Conservation (phyloP, 192 early-diverging fungal genomes). For the Entomortierella parvispora region DNA sequence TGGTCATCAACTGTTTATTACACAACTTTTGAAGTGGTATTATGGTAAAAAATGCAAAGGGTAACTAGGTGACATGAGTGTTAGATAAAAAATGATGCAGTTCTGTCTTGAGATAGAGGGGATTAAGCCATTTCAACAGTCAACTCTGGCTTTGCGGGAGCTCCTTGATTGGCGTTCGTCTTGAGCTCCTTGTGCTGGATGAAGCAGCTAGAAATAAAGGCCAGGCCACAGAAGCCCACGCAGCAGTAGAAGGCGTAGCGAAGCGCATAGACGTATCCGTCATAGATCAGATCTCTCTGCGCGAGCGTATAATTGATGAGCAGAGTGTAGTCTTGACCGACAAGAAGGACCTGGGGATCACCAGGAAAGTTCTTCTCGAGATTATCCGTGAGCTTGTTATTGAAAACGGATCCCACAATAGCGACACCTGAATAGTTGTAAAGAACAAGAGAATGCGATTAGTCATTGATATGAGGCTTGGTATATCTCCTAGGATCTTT, state of each 20-base stretch:
- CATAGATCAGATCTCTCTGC: constrained; percentile 19
- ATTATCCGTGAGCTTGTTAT: neutral
- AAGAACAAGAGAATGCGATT: neutral
- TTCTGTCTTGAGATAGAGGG: no score
- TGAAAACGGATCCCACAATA: constrained; percentile 1
- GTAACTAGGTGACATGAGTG: no score
- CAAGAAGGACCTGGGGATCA: neutral
- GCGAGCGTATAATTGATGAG: constrained; percentile 6
- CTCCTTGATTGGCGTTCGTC: constrained; percentile 44
- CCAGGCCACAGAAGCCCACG: constrained; percentile 31
- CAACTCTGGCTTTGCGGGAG: constrained; percentile 32
- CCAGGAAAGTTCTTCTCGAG: neutral
- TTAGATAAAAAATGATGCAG: no score
- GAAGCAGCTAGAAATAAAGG: constrained; percentile 36
- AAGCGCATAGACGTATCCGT: constrained; percentile 18
- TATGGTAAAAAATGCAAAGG: no score
- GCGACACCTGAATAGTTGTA: no score
- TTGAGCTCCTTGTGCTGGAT: constrained; percentile 52
- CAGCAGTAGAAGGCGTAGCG: constrained; percentile 43
- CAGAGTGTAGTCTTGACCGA: neutral
- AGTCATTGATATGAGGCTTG: neutral
- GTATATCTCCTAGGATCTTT: no score
- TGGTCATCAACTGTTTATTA: no score
- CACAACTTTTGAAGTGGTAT: no score
- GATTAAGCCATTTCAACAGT: constrained; percentile 38